These are phyloP conservation scores for Paxillus rubicundulus DNA, from an alignment of 768 basidiomycete species.

Conservation along the genomic window DNA sequence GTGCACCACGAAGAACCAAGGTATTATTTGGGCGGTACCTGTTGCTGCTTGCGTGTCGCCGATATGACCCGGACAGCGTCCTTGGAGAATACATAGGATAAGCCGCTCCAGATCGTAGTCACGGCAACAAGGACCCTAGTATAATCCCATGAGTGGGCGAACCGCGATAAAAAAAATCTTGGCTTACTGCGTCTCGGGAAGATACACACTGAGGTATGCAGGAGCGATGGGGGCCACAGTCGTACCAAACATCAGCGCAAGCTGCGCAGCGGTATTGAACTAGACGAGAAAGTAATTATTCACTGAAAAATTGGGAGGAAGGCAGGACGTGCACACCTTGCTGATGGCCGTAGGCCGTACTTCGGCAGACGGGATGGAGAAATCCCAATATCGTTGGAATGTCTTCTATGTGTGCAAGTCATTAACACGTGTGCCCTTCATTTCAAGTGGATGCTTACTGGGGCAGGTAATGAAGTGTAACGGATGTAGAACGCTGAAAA, in stretches of 20 bases:
- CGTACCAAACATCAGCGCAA: conserved; percentile 86
- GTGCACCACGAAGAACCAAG: not conserved
- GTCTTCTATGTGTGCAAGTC: conserved; percentile 64
- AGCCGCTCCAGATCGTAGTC: conserved; percentile 90
- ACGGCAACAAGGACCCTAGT: conserved; percentile 80
- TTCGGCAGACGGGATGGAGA: conserved; percentile 92
- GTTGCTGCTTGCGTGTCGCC: conserved; percentile 31
- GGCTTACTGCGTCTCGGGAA: conserved; percentile 76
- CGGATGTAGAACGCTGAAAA: conserved; percentile 92
- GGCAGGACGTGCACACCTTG: conserved; percentile 51
- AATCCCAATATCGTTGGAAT: conserved; percentile 91
- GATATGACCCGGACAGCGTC: conserved; percentile 66
- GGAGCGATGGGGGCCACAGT: conserved; percentile 82
- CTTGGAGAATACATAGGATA: conserved; percentile 77
- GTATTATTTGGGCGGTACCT: conserved; percentile 19
- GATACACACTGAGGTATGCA: conserved; percentile 46
- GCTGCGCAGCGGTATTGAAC: conserved; percentile 92
- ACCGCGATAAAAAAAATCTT: not conserved
- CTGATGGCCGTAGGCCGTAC: conserved; percentile 92
- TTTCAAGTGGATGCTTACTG: conserved; percentile 45
- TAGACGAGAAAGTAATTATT: conserved; percentile 28
- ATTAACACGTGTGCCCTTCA: not conserved
- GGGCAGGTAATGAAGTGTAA: conserved; percentile 83
- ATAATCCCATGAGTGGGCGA: conserved; percentile 1
- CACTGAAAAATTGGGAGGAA: not conserved